Base-by-base conservation (phyloP, 148 eudicot genomes). In the Nepenthes gracilis region DNA sequence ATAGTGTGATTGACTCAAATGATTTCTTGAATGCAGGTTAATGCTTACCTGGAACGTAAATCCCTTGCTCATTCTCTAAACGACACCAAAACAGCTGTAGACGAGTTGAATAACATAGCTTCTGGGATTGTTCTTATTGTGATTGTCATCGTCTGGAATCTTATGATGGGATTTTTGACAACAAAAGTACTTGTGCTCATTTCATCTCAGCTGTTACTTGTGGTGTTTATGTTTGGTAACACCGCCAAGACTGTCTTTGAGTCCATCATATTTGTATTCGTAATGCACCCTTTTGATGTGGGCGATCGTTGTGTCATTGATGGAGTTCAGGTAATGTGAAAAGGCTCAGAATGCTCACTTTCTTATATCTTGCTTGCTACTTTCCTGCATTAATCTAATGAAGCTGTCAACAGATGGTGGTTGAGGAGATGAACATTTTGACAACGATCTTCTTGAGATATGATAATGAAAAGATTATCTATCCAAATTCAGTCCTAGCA, bases 401-500 rank as follows among this genome's bases (percentile, higher is more conserved):
- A 40, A 3, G 45, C 8, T 23, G 58, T 7, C 32, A 15, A 9
- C 68, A 77, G 80, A 68, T 77, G 74, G 58, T 77, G 5, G 80
- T 76, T 8, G 80, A 76, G 54, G 80, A 76, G 69, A 76, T 71
- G 80, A 76, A 72, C 45, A 76, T 72, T 45, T 55, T 71, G 7
- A 67, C 70, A 11, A 67, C 72, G 0, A 38, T 67, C 32, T 67
- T 66, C 33, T 53, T 70, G 54, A 65, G 56, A 43, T 67, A 4
- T 67, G 72, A 71, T 51, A 69, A 71, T 57, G 64, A 65, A 34
- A 67, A 69, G 64, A 54, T 67, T n/a, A 36, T 47, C 12, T 71
- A 67, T 47, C 72, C 80, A 11, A 77, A 77, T 43, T 62, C 70
- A 34, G 71, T 70, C 36, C 54, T 77, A 2, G 65, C 71, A 32